Conservation (phyloP, 305 asterid species). For the Lippia alba region DNA sequence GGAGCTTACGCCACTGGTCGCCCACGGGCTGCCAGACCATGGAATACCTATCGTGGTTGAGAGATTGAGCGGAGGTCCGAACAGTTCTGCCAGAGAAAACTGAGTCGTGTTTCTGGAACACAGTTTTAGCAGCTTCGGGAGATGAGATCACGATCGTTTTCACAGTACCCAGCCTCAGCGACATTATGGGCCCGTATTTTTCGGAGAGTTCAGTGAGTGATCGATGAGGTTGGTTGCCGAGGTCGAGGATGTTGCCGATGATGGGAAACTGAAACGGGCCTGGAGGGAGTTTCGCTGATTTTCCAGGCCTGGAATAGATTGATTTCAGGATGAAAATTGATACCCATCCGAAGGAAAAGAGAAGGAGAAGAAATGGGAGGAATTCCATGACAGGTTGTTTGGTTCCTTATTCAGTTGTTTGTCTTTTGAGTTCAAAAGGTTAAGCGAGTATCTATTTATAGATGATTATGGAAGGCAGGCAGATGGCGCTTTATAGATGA, state of each 20-base stretch:
- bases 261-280: constrained; percentile 44
- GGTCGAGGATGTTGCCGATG: constrained; percentile 45
- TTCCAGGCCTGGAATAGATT: constrained; percentile 26
- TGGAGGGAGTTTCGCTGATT: constrained; percentile 39
- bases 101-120: constrained; percentile 35
- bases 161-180: constrained; percentile 41
- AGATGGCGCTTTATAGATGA: too few species aligned
- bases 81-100: constrained; percentile 23
- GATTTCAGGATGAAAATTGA: constrained; percentile 3
- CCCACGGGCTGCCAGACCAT: constrained; percentile 33
- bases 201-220: constrained; percentile 48
- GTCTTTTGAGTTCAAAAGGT: background rate
- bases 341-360: constrained; percentile 2
- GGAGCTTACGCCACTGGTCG: constrained; percentile 37
- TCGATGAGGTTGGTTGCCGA: constrained; percentile 38
- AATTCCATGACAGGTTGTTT: constrained; percentile 16
- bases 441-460: too few species aligned
- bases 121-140: constrained; percentile 34
- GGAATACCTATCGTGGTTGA: constrained; percentile 25
- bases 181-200: constrained; percentile 47
- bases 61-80: background rate
- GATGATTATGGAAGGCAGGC: background rate
- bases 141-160: constrained; percentile 39
- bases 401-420: background rate
- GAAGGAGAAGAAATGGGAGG: background rate